Conservation (phyloP, 768 basidiomycete species). For the Pulveroboletus frians region DNA sequence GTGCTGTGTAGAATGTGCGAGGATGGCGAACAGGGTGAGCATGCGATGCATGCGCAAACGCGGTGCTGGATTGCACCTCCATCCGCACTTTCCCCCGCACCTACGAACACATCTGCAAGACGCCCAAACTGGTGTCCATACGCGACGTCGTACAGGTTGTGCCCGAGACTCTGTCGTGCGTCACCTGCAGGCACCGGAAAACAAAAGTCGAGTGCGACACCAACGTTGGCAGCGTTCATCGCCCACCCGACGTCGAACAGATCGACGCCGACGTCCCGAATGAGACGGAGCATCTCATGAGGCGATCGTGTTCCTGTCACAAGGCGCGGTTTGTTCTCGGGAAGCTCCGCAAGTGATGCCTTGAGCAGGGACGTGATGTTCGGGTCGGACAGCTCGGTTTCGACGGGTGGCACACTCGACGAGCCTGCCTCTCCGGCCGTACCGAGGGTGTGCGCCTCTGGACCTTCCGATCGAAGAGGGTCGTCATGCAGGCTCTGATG, state of each 20-base stretch:
- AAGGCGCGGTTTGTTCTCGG: constrained; percentile 56
- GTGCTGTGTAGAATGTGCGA: constrained; percentile 41
- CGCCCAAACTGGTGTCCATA: constrained; percentile 60
- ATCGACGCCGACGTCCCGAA: constrained; percentile 65
- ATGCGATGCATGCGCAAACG: constrained; percentile 52
- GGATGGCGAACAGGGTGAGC: constrained; percentile 41
- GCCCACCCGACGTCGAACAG: constrained; percentile 75
- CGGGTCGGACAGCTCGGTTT: not conserved
- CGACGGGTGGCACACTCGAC: not conserved
- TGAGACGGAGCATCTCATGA: constrained; percentile 68
- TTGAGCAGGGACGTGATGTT: constrained; percentile 42
- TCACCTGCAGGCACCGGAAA: constrained; percentile 47
- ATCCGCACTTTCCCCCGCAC: constrained; percentile 4
- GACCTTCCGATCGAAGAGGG: constrained; percentile 11
- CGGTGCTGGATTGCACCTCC: not conserved
- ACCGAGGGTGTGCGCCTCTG: constrained; percentile 10
- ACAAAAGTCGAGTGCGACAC: constrained; percentile 72
- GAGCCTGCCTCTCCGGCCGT: not conserved
- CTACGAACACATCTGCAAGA: constrained; percentile 39
- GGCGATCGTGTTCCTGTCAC: constrained; percentile 54
- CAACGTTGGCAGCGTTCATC: constrained; percentile 57
- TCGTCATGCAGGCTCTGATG: constrained; percentile 11
- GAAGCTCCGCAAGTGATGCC: constrained; percentile 54
- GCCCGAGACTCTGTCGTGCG: constrained; percentile 41
- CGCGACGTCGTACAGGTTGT: constrained; percentile 59